Conservation (phyloP, 1,284 basidiomycete genomes). For the Moesziomyces globuligerus region DNA sequence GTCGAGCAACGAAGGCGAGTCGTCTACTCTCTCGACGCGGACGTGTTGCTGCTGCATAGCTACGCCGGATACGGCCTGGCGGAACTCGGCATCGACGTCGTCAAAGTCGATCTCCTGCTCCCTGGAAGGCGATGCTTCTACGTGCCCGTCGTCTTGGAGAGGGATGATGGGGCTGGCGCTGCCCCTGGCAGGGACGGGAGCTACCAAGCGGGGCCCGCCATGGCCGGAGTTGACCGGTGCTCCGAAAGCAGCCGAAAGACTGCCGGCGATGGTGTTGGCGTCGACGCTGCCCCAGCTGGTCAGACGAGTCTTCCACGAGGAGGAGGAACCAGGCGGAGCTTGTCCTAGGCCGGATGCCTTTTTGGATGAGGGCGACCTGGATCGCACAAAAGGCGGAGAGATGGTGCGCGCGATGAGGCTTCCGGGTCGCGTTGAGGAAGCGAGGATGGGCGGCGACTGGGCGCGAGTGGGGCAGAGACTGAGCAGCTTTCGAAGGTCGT, state of each 20-base stretch:
- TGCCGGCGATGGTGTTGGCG: conserved; percentile 9
- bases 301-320: conserved; percentile 26
- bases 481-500: conserved; percentile 39
- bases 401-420: conserved; percentile 33
- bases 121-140: conserved; percentile 18
- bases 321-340: conserved; percentile 4
- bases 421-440: conserved; percentile 1
- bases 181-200: conserved; percentile 26
- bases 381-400: conserved; percentile 24
- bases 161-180: conserved; percentile 11
- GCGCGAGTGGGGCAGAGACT: conserved; percentile 27
- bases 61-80: conserved; percentile 18
- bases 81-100: conserved; percentile 30
- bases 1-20: background rate
- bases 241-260: conserved; percentile 2
- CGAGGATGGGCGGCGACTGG: conserved; percentile 30
- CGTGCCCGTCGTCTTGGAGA: conserved; percentile 11
- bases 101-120: conserved; percentile 27
- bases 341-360: conserved; percentile 8
- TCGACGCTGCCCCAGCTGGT: conserved; percentile 30
- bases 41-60: conserved; percentile 7
- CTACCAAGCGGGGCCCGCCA: conserved; percentile 24
- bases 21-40: background rate
- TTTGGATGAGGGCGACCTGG: conserved; percentile 19
- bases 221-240: background rate